Evolutionary conservation across 352 stramenopile genomes (phyloP).

Genomic region (Phytopythium ostracodes): DNA sequence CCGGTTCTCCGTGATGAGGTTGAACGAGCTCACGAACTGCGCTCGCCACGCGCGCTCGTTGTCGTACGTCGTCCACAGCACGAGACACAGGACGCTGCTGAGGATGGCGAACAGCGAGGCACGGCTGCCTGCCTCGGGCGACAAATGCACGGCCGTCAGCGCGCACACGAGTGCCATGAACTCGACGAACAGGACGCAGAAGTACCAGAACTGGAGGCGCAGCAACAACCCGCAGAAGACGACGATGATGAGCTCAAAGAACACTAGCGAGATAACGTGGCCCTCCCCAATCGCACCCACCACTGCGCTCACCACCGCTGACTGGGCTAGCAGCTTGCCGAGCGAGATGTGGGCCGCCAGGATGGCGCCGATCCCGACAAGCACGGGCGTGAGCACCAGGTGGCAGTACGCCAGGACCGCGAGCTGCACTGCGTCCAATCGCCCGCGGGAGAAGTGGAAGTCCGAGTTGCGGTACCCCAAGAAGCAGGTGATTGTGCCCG

Average conservation of each 20-base stretch:
- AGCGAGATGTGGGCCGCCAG: slow-evolving; percentile 8
- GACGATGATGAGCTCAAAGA: slow-evolving; percentile 37
- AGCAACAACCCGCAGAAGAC: slow-evolving; percentile 36
- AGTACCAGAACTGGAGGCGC: slow-evolving; percentile 56
- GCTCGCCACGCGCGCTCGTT: slow-evolving; percentile 37
- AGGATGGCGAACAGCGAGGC: slow-evolving; percentile 24
- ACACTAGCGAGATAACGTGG: slow-evolving; percentile 38
- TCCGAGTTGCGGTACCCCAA: slow-evolving; percentile 25
- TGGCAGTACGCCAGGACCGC: slow-evolving; percentile 44
- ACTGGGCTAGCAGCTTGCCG: neutral
- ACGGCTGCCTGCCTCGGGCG: slow-evolving; percentile 13
- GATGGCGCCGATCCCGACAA: slow-evolving; percentile 18
- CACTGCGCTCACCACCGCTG: slow-evolving; percentile 5
- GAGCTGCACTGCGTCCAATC: slow-evolving; percentile 38
- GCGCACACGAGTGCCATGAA: slow-evolving; percentile 30
- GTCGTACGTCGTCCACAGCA: slow-evolving; percentile 38
- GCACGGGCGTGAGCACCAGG: slow-evolving; percentile 28
- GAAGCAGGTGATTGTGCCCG: slow-evolving; percentile 14
- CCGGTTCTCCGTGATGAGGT: slow-evolving; percentile 49
- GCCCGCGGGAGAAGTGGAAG: slow-evolving; percentile 25
- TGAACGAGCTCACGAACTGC: slow-evolving; percentile 51
- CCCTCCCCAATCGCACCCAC: slow-evolving; percentile 27
- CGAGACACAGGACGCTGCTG: slow-evolving; percentile 25
- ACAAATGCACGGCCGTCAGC: slow-evolving; percentile 22
- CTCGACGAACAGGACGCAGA: slow-evolving; percentile 29